Conservation (phyloP, 768 basidiomycete species). For the Lyophyllum decastes region DNA sequence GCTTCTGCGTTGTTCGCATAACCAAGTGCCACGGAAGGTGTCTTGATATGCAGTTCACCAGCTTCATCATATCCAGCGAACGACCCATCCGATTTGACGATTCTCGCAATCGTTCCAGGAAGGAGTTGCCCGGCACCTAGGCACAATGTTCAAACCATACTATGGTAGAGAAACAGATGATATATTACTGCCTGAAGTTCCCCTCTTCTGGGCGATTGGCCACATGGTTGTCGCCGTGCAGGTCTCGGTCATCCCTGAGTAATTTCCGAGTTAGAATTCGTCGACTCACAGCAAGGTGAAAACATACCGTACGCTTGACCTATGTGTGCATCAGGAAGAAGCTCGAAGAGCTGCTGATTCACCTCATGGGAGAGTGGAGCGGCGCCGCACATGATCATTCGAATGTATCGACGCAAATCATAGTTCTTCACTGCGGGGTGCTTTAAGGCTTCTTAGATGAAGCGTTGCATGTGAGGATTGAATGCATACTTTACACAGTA, state of each 20-base stretch:
- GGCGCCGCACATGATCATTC: constrained; percentile 55
- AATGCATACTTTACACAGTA: constrained; percentile 53
- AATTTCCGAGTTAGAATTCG: neutral
- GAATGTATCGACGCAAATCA: constrained; percentile 42
- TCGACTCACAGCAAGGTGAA: neutral
- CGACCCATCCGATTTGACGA: constrained; percentile 60
- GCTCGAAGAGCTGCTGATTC: constrained; percentile 44
- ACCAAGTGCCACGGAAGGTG: constrained; percentile 54
- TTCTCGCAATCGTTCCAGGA: constrained; percentile 55
- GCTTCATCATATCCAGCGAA: constrained; percentile 55
- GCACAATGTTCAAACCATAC: neutral
- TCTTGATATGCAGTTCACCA: constrained; percentile 59
- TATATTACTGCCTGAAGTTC: constrained; percentile 49
- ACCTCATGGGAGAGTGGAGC: constrained; percentile 60
- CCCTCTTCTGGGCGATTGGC: constrained; percentile 46
- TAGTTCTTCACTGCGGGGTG: constrained; percentile 54
- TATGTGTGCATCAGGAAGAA: constrained; percentile 55
- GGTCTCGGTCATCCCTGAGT: constrained; percentile 66
- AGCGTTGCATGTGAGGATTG: neutral
- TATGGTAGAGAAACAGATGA: neutral
- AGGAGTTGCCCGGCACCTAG: constrained; percentile 53
- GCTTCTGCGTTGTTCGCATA: constrained; percentile 63
- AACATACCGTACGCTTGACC: constrained; percentile 58
- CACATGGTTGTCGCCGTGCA: constrained; percentile 54
- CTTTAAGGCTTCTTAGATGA: constrained; percentile 25